Base-by-base conservation (phyloP, 2,329 filamentous ascomycete genomes). In the Aspergillus sp. region DNA sequence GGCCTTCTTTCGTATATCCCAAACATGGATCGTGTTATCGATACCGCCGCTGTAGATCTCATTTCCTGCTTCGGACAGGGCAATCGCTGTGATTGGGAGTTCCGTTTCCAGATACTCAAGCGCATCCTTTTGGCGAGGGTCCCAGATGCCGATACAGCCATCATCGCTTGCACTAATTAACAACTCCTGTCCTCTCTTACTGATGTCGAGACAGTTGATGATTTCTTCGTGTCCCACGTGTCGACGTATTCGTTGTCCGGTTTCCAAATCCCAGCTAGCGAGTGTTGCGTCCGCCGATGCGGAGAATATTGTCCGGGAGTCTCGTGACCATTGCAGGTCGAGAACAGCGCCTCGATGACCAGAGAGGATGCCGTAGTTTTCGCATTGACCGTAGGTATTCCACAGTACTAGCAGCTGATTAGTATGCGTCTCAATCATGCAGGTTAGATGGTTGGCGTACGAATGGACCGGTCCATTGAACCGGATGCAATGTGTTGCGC, bases 11-110 rank as follows among this genome's bases (percentile, higher is more conserved):
- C 93, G 83, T 62, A 97, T 73, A 69, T 98, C 93, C 91, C 93
- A 98, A 17, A 95, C 90, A 60, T 90, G 89, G 66, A 98, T 95
- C 59, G 94, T 90, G 64, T 97, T 96, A 72, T 97, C 93, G 58
- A 98, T 96, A 19, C 90, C 88, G 42, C 91, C 91, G 5, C 88
- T 86, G 68, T 93, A 98, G 22, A 98, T 82, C 71, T 97, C 93
- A 65, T 95, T 95, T 15, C 93, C 93, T 1, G 91, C 90, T 66
- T 95, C 90, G 0, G 90, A 85, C n/a, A 97, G 76, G 13, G 90
- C 88, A 5, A 97, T 82, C 0, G 91, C 87, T 2, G 93, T 97
- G 48, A 98, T 83, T 1, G 93, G 93, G 51, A 94, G 95, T 52
- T 93, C 86, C 0, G 90, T 95, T 63, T 91, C 83, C 53, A 97